These are phyloP conservation scores for Bipolaris bicolor DNA, from an alignment of 2,329 filamentous ascomycete species.

Conservation along the genomic window DNA sequence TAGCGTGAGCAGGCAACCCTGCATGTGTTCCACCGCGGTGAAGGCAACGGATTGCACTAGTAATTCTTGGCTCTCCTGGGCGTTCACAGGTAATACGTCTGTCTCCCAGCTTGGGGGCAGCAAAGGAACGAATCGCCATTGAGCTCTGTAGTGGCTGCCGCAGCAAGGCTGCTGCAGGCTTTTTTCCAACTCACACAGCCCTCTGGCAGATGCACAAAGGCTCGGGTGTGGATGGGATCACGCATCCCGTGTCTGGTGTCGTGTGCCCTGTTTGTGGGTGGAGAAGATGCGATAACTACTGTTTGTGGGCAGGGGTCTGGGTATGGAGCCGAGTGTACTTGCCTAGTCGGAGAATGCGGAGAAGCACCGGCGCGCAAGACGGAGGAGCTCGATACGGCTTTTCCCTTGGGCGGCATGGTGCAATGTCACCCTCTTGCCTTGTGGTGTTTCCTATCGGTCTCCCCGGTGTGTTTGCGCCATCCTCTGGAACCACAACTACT, in stretches of 20 bases:
- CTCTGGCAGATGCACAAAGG: conserved; percentile 5
- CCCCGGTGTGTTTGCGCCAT: conserved; percentile 24
- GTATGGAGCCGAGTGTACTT: background rate
- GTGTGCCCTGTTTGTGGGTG: conserved; percentile 7
- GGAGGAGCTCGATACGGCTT: background rate
- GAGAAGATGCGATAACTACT: conserved; percentile 13
- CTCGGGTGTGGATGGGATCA: background rate
- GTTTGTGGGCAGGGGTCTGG: conserved; percentile 11
- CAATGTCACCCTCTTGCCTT: conserved; percentile 5
- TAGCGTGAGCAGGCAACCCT: conserved; percentile 27
- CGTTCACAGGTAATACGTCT: conserved; percentile 12
- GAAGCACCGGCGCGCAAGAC: background rate
- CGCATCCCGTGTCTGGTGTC: conserved; percentile 3
- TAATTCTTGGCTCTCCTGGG: conserved; percentile 15
- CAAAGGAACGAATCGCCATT: conserved; percentile 12
- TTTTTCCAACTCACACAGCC: background rate
- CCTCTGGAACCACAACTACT: conserved; percentile 17
- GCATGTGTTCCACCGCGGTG: conserved; percentile 18
- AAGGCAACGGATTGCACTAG: conserved; percentile 18
- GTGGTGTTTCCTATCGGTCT: conserved; percentile 25
- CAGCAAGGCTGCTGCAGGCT: conserved; percentile 8
- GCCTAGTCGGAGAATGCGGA: conserved; percentile 2
- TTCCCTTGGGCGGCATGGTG: background rate
- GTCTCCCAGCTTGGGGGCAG: conserved; percentile 13
- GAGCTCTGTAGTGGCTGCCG: conserved; percentile 6